These are phyloP conservation scores for Rhododendron griersonianum DNA, from an alignment of 148 eudicot genomes.

Conservation along the genomic window DNA sequence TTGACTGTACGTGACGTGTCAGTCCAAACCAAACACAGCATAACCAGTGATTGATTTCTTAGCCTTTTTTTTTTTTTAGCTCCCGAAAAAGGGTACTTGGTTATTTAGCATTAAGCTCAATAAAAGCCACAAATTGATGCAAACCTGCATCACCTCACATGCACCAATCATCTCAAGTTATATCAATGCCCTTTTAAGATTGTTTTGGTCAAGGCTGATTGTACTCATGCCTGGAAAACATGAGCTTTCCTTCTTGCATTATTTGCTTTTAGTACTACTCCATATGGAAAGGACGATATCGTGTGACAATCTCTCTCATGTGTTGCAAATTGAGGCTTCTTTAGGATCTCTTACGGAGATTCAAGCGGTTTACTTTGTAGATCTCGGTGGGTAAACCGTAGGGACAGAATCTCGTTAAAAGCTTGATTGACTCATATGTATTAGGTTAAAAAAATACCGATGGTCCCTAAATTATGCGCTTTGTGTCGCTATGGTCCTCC, in stretches of 20 bases:
- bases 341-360: too few species aligned
- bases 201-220: neutral
- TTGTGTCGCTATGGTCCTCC: neutral
- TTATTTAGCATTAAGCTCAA: neutral
- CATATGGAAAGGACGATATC: too few species aligned
- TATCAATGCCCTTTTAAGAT: neutral
- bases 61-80: neutral
- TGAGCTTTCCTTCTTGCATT: neutral
- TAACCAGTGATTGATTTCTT: constrained; percentile 5
- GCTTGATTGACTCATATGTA: neutral
- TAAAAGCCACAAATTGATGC: neutral
- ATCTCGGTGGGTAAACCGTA: too few species aligned
- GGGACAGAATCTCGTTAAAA: neutral
- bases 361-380: too few species aligned
- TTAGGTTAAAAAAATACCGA: neutral
- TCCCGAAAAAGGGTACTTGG: neutral
- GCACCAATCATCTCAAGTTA: constrained; percentile 1
- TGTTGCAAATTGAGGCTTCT: too few species aligned
- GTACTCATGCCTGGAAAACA: neutral
- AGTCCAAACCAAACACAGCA: constrained; percentile 9
- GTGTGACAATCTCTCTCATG: too few species aligned
- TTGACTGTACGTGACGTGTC: constrained; percentile 14
- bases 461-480: neutral
- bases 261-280: neutral
- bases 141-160: neutral